Percentiles rank a stretch among this genome's conserved stretches.
These are phyloP conservation scores for Moesziomyces aphidis DNA, from an alignment of 1,284 basidiomycete genomes.

Conservation along the genomic window DNA sequence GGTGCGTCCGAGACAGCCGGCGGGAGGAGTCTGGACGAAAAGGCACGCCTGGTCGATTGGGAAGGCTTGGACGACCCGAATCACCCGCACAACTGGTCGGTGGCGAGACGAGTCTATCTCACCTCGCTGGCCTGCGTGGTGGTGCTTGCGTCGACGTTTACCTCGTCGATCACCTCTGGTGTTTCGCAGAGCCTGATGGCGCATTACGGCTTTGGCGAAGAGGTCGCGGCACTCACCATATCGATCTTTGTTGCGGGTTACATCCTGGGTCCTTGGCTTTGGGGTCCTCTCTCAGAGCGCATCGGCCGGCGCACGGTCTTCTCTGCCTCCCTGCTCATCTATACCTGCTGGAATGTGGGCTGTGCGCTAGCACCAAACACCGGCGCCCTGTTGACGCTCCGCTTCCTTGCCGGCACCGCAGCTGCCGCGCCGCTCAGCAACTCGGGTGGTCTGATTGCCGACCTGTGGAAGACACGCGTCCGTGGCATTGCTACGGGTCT, in stretches of 20 bases:
- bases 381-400: conserved; percentile 74
- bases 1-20: too few species aligned
- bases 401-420: conserved; percentile 77
- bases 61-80: conserved; percentile 54
- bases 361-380: conserved; percentile 76
- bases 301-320: conserved; percentile 76
- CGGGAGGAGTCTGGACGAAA: background rate
- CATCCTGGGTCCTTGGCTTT: conserved; percentile 68
- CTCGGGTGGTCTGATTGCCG: conserved; percentile 72
- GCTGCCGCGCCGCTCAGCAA: conserved; percentile 71
- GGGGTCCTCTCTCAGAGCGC: conserved; percentile 76
- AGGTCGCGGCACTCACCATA: conserved; percentile 75
- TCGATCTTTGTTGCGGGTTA: conserved; percentile 79
- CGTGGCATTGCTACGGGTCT: conserved; percentile 78
- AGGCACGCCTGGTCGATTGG: conserved; percentile 44
- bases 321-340: conserved; percentile 73
- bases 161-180: conserved; percentile 77
- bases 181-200: conserved; percentile 74
- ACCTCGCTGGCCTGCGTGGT: conserved; percentile 75
- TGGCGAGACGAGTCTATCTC: conserved; percentile 74
- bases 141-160: conserved; percentile 78
- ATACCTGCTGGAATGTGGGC: conserved; percentile 76
- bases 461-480: conserved; percentile 76
- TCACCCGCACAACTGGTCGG: conserved; percentile 78
- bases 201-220: conserved; percentile 73